A percentile compares a stretch with the other conserved stretches of the same genome.
These are phyloP conservation scores for Solanum hybrid DNA, from an alignment of 305 asterid genomes.

Conservation along the genomic window DNA sequence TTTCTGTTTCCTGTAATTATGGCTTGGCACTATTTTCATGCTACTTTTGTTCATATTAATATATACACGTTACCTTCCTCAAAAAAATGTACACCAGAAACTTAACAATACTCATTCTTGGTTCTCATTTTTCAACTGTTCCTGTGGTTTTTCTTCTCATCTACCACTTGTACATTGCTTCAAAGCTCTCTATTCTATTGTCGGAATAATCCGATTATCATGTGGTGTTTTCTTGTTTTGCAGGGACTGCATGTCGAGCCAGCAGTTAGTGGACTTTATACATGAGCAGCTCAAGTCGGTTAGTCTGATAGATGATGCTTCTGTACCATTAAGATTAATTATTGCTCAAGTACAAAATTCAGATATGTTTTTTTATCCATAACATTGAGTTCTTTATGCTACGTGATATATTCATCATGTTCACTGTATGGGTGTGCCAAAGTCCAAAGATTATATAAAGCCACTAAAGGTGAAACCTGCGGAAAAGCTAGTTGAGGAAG, in stretches of 20 bases:
- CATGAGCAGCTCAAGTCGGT: conserved; percentile 81
- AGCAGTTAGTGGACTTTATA: conserved; percentile 81
- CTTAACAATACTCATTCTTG: background rate
- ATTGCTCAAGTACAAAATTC: background rate
- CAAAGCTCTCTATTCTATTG: background rate
- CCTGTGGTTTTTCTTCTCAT: background rate
- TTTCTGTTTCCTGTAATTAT: background rate
- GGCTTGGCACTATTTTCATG: background rate
- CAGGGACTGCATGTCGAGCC: conserved; percentile 99
- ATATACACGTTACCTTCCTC: background rate
- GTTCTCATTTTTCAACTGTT: background rate
- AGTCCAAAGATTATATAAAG: background rate
- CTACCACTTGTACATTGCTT: background rate
- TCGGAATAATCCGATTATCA: background rate
- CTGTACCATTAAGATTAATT: background rate
- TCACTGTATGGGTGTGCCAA: background rate
- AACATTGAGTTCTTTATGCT: background rate
- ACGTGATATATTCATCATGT: background rate
- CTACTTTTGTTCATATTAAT: background rate
- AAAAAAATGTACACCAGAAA: background rate
- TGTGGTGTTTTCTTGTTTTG: conserved; percentile 1
- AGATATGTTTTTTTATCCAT: background rate
- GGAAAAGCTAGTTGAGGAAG: background rate
- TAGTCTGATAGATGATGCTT: conserved; percentile 20
- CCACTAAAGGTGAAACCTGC: background rate